Evolutionary conservation across 1,284 basidiomycete genomes (phyloP), one percentile per base, ranked within the genome.

Genomic region (Ceratobasidium papillatum): DNA sequence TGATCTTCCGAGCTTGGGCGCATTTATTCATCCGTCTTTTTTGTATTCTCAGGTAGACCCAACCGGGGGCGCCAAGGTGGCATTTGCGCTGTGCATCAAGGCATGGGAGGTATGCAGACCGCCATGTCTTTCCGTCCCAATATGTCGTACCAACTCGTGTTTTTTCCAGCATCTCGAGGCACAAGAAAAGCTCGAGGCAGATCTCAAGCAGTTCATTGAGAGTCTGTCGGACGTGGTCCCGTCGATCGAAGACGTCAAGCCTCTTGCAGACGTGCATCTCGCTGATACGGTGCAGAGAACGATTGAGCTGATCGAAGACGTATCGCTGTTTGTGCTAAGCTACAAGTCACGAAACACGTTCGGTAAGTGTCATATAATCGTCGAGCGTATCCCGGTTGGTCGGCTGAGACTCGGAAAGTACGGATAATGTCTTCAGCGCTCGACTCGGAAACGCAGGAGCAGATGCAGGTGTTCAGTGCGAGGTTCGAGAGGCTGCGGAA

Each of bases 31-130:
- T n/a, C n/a, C n/a, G n/a, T n/a, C n/a, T n/a, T n/a, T n/a, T n/a
- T n/a, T n/a, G n/a, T n/a, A n/a, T 14, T 14, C 27, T 78, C 74
- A 63, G 61, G 22, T 63, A 3, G 22, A 43, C 27, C 61, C 61
- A 8, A 47, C 38, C 59, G 78, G 78, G 14, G 38, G 38, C 22
- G 58, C 58, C 30, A 61, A 61, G 58, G 9, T 61, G 12, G 58
- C 34, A 17, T 19, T 45, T 12, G 36, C 17, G 25, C 36, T 63
- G 11, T 63, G 14, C 25, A 11, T 19, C 17, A 63, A 45, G 38
- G 43, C 38, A 27, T 63, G 38, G 36, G 38, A 63, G n/a, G 38
- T 63, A n/a, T 77, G 73, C 78, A 14, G 52, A 65, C 78, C 77
- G 17, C 58, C 77, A 41, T 14, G n/a, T n/a, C n/a, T n/a, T n/a